These are phyloP conservation scores for Colletotrichum higginsianum DNA, from an alignment of 2,329 filamentous ascomycete genomes.

Conservation along the genomic window DNA sequence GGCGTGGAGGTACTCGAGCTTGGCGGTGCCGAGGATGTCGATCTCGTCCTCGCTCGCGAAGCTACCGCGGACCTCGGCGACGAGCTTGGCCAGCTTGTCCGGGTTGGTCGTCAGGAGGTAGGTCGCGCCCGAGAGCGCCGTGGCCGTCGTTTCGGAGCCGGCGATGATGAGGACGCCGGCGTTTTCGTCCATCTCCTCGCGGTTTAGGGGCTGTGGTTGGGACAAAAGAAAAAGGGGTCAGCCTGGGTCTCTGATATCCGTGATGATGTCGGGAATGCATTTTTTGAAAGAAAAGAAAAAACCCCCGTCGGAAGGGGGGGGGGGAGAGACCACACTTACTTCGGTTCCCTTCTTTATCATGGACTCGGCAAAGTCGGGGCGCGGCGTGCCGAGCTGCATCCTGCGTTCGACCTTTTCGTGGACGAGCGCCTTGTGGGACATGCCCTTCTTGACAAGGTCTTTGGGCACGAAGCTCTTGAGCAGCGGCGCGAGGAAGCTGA, in stretches of 20 bases:
- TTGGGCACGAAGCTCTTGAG: conserved; percentile 23
- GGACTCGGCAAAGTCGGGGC: conserved; percentile 43
- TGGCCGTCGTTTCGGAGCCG: conserved; percentile 55
- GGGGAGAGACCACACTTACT: background rate
- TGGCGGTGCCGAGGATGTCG: conserved; percentile 48
- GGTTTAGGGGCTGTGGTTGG: conserved; percentile 31
- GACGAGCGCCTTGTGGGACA: conserved; percentile 5
- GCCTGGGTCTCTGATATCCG: background rate
- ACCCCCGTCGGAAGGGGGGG: too few species aligned
- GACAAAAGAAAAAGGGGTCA: too few species aligned
- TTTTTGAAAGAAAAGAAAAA: too few species aligned
- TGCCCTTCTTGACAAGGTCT: conserved; percentile 11
- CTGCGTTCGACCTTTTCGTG: conserved; percentile 36
- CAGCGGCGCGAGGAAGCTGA: conserved; percentile 6
- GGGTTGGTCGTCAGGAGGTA: conserved; percentile 53
- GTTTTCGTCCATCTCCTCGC: conserved; percentile 44
- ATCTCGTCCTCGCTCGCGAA: conserved; percentile 56
- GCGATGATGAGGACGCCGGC: conserved; percentile 49
- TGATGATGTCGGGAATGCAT: too few species aligned
- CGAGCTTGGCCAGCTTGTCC: conserved; percentile 49
- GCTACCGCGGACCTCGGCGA: conserved; percentile 54
- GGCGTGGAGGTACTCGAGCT: conserved; percentile 58
- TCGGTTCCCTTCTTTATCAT: conserved; percentile 41
- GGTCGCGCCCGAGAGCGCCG: conserved; percentile 47
- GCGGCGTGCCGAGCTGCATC: conserved; percentile 33